phyloP scores from a whole-genome alignment of 1,284 basidiomycete genomes.

The Fomitiporia mediterranea region DNA sequence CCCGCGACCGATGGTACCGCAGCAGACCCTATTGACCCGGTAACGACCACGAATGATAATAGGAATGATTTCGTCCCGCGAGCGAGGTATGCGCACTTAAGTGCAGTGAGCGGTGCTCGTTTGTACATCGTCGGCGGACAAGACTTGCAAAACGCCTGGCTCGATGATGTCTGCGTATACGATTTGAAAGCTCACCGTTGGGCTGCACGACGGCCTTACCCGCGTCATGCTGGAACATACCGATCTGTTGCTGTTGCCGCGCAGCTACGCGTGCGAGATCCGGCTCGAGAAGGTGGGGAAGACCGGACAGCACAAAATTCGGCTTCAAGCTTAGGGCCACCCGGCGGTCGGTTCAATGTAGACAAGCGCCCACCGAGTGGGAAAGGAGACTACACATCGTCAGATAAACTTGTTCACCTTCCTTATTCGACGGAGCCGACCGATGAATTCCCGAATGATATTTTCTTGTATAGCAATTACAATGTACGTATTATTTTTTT shows the following conservation, averaged over 20 bases:
- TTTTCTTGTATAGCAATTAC: conserved; percentile 83
- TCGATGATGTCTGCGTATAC: conserved; percentile 88
- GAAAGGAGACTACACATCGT: conserved; percentile 43
- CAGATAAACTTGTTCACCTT: conserved; percentile 62
- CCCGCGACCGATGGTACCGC: conserved; percentile 20
- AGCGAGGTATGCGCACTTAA: conserved; percentile 88
- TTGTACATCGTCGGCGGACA: conserved; percentile 95
- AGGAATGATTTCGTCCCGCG: conserved; percentile 48
- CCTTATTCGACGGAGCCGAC: conserved; percentile 70
- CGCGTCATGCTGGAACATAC: conserved; percentile 89
- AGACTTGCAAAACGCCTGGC: conserved; percentile 84
- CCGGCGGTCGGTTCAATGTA: conserved; percentile 53
- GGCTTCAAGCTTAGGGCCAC: conserved; percentile 39
- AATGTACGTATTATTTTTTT: conserved; percentile 52
- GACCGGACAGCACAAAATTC: conserved; percentile 2
- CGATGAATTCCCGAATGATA: conserved; percentile 72
- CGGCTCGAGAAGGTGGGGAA: conserved; percentile 48
- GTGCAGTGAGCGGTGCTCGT: conserved; percentile 73
- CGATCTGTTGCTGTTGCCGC: conserved; percentile 83
- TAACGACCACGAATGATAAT: not conserved
- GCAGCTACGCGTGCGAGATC: conserved; percentile 58
- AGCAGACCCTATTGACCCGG: conserved; percentile 16
- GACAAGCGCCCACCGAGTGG: conserved; percentile 36
- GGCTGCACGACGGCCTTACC: conserved; percentile 77
- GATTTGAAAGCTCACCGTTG: conserved; percentile 71